These are phyloP conservation scores for Aspergillus awamori DNA, from an alignment of 2,329 filamentous ascomycete genomes.

Conservation along the genomic window DNA sequence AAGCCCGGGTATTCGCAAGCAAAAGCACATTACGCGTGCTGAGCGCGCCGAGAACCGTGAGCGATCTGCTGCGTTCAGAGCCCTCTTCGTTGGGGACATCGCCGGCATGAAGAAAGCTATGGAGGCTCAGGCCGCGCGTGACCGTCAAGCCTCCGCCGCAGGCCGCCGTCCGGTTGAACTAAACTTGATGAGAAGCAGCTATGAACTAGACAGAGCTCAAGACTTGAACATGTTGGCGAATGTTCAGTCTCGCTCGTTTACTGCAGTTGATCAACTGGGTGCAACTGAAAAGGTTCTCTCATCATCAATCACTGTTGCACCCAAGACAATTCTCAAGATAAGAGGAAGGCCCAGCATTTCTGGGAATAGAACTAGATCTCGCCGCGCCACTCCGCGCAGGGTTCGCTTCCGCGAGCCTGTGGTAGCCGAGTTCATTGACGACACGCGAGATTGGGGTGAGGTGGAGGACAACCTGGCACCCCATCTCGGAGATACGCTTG, in stretches of 20 bases:
- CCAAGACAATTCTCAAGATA: not conserved
- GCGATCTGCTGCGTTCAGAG: not conserved
- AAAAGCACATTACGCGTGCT: not conserved
- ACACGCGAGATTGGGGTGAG: not conserved
- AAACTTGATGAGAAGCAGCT: not conserved
- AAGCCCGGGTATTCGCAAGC: conserved; percentile 7
- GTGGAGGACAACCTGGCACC: conserved; percentile 16
- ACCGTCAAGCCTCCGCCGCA: not conserved
- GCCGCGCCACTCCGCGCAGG: not conserved
- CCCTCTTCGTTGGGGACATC: not conserved
- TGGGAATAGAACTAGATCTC: not conserved
- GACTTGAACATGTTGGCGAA: too few species aligned
- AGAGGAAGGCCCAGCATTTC: not conserved
- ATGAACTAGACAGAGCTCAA: not conserved
- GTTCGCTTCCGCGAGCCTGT: conserved; percentile 22
- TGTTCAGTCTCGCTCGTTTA: too few species aligned
- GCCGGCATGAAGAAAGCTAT: not conserved
- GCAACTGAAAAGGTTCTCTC: too few species aligned
- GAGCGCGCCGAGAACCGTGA: not conserved
- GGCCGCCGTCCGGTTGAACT: not conserved
- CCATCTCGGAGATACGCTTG: conserved; percentile 7
- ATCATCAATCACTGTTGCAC: not conserved
- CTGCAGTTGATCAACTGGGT: too few species aligned
- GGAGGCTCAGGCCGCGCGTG: not conserved
- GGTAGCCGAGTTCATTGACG: conserved; percentile 4